phyloP scores from a whole-genome alignment of 1,139 yeast genomes.

The Sugiyamaella japonica region DNA sequence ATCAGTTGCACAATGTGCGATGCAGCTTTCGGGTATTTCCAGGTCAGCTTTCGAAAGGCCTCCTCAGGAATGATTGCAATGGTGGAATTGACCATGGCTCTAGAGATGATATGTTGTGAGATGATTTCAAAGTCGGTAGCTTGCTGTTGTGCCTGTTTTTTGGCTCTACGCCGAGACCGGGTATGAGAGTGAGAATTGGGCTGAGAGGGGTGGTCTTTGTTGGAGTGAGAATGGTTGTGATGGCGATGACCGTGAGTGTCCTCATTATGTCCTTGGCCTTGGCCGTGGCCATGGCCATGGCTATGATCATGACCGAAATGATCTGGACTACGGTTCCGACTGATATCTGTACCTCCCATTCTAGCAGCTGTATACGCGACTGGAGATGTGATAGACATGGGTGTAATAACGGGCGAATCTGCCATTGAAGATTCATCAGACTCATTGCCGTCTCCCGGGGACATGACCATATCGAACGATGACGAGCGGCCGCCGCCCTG shows the following conservation, averaged over 20 bases:
- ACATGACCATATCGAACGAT: background rate
- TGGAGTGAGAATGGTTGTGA: background rate
- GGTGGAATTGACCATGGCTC: constrained; percentile 69
- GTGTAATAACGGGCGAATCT: constrained; percentile 11
- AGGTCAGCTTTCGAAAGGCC: constrained; percentile 72
- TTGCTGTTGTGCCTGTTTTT: constrained; percentile 4
- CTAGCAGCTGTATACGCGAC: constrained; percentile 14
- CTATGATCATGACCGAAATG: background rate
- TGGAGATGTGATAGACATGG: constrained; percentile 17
- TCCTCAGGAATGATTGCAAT: constrained; percentile 88
- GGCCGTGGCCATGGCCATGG: background rate
- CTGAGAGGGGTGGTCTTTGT: background rate
- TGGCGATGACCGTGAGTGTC: background rate
- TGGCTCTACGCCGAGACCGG: background rate
- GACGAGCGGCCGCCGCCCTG: background rate
- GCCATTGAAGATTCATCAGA: constrained; percentile 18
- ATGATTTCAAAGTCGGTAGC: constrained; percentile 30
- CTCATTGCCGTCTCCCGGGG: constrained; percentile 17
- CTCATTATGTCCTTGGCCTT: background rate
- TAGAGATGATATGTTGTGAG: constrained; percentile 56
- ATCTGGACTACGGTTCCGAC: background rate
- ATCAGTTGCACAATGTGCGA: constrained; percentile 95
- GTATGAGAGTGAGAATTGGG: background rate
- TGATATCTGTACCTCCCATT: constrained; percentile 9
- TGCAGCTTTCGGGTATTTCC: constrained; percentile 82